Base-by-base conservation (phyloP, 108 stramenopile species). In the Skeletonema marinoi region DNA sequence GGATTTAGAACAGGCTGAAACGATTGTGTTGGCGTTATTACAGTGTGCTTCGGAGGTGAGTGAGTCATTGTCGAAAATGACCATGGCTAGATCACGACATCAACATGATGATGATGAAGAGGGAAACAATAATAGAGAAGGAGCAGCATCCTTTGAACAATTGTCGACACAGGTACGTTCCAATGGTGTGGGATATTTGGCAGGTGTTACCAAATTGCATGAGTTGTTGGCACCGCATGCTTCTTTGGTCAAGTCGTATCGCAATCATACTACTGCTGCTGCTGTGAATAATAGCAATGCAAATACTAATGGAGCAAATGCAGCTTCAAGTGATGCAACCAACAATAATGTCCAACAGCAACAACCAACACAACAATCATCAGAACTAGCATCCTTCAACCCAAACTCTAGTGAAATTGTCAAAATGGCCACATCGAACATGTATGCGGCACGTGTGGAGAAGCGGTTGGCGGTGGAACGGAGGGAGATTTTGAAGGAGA, bases 381-480 rank as follows among this genome's bases (percentile, higher is more conserved):
- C 54, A 1, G 54, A 56, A 25, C 29, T 56, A 29, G 54, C 54
- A 25, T 25, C 54, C 6, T 56, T 56, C 9, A 25, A 10, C 8
- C 25, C 54, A 25, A 67, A 65, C 19, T 39, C 21, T 16, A 60
- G 59, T 36, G 17, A 44, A 30, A 70, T 74, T 14, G 67, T 81
- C 13, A 62, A 70, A 36, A 56, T 59, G 39, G 80, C 69, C 11
- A 74, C 81, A 29, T 82, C 73, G 32, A 82, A 82, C 33, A 78
- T 82, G 81, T 78, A 78, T 36, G 81, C 81, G 21, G 81, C 65
- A 16, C 66, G 77, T 10, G 81, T 82, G 32, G 77, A 82, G 39
- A 73, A 63, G 25, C 56, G 77, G 31, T 54, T 82, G 60, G 81
- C 77, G n/a, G 35, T 78, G 32, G 81, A 82, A 64, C 29, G 77